These are phyloP conservation scores for Plantago elongata DNA, from an alignment of 257 asterid species.

Conservation along the genomic window DNA sequence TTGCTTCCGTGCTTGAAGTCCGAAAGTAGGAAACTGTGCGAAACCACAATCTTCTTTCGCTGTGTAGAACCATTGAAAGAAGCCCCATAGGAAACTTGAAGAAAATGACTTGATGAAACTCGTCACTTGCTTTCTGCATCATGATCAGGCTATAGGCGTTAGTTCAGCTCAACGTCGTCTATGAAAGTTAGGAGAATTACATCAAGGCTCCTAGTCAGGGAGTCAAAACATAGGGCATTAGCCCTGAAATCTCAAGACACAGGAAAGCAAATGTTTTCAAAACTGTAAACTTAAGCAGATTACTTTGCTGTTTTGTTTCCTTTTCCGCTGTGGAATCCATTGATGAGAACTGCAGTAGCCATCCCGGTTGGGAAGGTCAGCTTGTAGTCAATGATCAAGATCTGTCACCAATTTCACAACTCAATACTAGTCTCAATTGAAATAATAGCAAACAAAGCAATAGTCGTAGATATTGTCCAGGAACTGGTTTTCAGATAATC, in stretches of 20 bases:
- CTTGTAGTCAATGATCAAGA: conserved; percentile 80
- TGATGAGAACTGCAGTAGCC: conserved; percentile 90
- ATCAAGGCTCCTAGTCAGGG: no score
- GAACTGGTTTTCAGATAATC: no score
- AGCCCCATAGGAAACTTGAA: conserved; percentile 61
- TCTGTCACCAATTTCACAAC: conserved; percentile 41
- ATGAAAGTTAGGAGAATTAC: no score
- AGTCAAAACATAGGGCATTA: no score
- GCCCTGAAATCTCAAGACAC: neutral
- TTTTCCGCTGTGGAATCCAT: conserved; percentile 65
- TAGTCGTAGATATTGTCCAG: no score
- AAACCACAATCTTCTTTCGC: conserved; percentile 70
- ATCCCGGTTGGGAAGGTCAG: conserved; percentile 87
- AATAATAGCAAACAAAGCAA: neutral
- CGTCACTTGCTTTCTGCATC: conserved; percentile 69
- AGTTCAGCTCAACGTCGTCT: neutral
- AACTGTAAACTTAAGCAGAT: neutral
- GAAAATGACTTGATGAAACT: conserved; percentile 62
- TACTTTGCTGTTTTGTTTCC: conserved; percentile 76
- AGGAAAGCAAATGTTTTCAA: neutral
- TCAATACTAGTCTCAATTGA: neutral
- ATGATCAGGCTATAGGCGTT: neutral
- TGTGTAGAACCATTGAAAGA: conserved; percentile 83
- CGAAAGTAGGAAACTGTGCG: conserved; percentile 81
- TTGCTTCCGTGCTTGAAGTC: conserved; percentile 67